Conservation (phyloP, 2,329 filamentous ascomycete species). For the Cladosporium colombiae region DNA sequence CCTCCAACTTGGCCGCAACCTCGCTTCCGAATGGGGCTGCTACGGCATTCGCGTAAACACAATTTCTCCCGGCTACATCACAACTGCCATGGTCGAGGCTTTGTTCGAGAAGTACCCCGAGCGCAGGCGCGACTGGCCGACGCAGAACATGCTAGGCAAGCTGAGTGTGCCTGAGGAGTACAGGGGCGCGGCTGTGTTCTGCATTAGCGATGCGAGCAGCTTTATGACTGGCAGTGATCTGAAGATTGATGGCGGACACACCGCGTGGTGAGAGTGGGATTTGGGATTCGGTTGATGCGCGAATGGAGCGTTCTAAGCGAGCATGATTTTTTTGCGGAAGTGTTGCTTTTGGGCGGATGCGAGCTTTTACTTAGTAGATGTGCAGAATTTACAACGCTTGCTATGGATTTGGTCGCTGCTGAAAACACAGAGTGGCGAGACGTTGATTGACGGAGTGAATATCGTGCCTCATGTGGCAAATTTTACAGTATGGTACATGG, state of each 20-base stretch:
- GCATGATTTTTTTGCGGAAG: background rate
- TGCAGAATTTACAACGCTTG: background rate
- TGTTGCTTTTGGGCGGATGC: background rate
- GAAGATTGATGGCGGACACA: slow-evolving; percentile 56
- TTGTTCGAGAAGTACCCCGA: slow-evolving; percentile 77
- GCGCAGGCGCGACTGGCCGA: slow-evolving; percentile 67
- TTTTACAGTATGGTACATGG: too few relatives aligned
- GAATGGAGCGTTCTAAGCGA: slow-evolving; percentile 1
- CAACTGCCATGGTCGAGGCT: slow-evolving; percentile 79
- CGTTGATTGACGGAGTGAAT: too few relatives aligned
- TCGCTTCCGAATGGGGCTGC: slow-evolving; percentile 72
- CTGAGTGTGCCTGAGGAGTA: slow-evolving; percentile 41
- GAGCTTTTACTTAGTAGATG: background rate
- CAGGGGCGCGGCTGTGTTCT: slow-evolving; percentile 41
- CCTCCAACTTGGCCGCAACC: slow-evolving; percentile 68
- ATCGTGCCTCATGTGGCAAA: too few relatives aligned
- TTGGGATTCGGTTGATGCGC: background rate
- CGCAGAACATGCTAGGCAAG: slow-evolving; percentile 76
- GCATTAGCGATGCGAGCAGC: slow-evolving; percentile 46
- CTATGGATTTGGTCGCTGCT: background rate
- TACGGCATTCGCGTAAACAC: slow-evolving; percentile 78
- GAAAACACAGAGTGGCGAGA: too few relatives aligned
- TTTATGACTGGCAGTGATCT: slow-evolving; percentile 60
- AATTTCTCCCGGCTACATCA: slow-evolving; percentile 77
- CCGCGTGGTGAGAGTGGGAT: slow-evolving; percentile 47